Conservation (phyloP, 2,329 filamentous ascomycete species). For the Fusarium subglutinans region DNA sequence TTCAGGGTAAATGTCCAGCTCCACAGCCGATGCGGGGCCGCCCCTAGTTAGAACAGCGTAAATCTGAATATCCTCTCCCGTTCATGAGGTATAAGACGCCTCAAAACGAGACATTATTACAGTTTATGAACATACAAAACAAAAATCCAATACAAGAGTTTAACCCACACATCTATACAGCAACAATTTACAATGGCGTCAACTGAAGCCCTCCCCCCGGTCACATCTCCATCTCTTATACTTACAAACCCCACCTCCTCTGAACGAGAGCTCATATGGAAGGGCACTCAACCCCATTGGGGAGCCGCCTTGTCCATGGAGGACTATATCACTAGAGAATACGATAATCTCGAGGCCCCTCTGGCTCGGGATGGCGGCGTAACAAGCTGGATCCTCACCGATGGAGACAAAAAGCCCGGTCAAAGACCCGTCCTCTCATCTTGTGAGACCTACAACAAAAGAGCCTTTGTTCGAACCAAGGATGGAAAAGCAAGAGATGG, state of each 20-base stretch:
- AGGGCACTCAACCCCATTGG: conserved; percentile 66
- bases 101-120: not conserved
- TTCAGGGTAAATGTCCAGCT: conserved; percentile 21
- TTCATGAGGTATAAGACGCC: conserved; percentile 10
- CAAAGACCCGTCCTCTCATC: conserved; percentile 66
- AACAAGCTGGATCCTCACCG: conserved; percentile 71
- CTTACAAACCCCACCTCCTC: conserved; percentile 65
- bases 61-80: not conserved
- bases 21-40: conserved; percentile 17
- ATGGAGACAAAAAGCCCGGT: conserved; percentile 49
- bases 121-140: not conserved
- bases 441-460: conserved; percentile 72
- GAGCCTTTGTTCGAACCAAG: conserved; percentile 57
- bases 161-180: not conserved
- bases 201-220: conserved; percentile 31
- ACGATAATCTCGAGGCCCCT: conserved; percentile 64
- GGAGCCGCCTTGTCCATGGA: conserved; percentile 62
- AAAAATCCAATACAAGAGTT: not conserved
- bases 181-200: conserved; percentile 27
- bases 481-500: conserved; percentile 58
- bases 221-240: conserved; percentile 39
- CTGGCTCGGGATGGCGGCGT: conserved; percentile 68
- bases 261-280: conserved; percentile 66
- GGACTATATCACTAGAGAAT: conserved; percentile 69
- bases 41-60: conserved; percentile 1